A percentile compares a stretch with the other conserved stretches of the same genome.
Conservation (phyloP, 306 rosid species). For the Carpinus fangiana region DNA sequence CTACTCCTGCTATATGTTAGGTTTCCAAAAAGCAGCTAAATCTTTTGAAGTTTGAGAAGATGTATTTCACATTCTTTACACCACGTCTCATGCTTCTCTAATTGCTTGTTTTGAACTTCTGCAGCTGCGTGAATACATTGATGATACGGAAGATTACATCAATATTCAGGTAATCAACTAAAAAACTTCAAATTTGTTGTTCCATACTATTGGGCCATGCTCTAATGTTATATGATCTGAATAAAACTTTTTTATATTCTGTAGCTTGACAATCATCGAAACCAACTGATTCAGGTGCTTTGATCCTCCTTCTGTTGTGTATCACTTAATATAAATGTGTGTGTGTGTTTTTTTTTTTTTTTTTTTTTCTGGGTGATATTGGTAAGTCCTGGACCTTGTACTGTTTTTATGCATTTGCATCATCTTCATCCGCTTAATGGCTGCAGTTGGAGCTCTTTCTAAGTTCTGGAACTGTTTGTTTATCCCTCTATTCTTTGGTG, state of each 20-base stretch:
- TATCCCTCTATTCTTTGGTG: conserved; percentile 61
- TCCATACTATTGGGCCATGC: neutral
- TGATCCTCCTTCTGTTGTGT: conserved; percentile 19
- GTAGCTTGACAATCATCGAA: conserved; percentile 77
- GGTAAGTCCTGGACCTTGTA: neutral
- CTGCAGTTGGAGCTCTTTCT: conserved; percentile 81
- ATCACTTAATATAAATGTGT: neutral
- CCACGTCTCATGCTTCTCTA: neutral
- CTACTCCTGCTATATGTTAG: neutral
- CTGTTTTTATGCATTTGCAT: neutral
- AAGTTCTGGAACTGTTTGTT: conserved; percentile 57
- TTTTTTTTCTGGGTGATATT: neutral
- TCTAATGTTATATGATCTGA: conserved; percentile 15
- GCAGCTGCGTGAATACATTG: conserved; percentile 85
- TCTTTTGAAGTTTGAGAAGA: neutral
- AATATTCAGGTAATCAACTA: conserved; percentile 65
- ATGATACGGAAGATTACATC: conserved; percentile 89
- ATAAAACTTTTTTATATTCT: conserved; percentile 21
- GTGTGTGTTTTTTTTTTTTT: too few relatives aligned
- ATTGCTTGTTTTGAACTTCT: conserved; percentile 26
- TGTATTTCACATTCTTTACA: neutral
- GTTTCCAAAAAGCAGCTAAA: neutral
- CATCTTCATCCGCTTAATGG: conserved; percentile 9
- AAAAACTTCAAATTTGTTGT: neutral
- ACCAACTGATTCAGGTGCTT: conserved; percentile 69